Evolutionary conservation across 75 land plant genomes (phyloP).

Genomic region (Larix kaempferi): DNA sequence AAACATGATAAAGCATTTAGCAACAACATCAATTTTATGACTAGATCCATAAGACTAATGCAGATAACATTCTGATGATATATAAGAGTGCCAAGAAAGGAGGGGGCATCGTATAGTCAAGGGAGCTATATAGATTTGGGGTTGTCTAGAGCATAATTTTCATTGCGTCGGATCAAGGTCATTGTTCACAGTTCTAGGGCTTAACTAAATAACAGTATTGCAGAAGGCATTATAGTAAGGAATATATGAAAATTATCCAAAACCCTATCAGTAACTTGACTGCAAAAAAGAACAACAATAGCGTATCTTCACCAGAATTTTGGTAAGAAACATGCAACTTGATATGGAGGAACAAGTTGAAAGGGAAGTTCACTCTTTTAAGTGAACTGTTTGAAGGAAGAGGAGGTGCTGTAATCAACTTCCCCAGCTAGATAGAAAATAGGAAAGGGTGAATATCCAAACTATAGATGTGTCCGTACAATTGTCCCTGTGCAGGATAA

Average conservation of each 20-base stretch:
- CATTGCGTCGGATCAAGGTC: not conserved
- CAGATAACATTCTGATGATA: not conserved
- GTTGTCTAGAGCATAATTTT: not conserved
- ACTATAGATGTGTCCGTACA: no score
- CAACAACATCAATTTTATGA: not conserved
- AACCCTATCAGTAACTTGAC: not conserved
- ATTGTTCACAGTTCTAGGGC: not conserved
- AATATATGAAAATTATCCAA: not conserved
- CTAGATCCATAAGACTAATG: not conserved
- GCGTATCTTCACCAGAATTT: not conserved
- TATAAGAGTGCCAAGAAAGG: not conserved
- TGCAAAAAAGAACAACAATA: not conserved
- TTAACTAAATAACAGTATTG: not conserved
- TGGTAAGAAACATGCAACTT: no score
- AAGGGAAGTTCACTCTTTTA: no score
- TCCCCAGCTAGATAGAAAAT: no score
- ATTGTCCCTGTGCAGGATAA: no score
- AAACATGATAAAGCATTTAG: not conserved
- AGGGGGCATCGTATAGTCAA: no score
- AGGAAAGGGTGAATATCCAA: no score
- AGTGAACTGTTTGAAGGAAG: no score
- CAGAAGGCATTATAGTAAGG: not conserved
- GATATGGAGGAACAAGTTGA: no score
- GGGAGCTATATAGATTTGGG: not conserved
- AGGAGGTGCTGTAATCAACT: no score